Conservation (phyloP, 352 stramenopile genomes). For the Pythium rishiriense region DNA sequence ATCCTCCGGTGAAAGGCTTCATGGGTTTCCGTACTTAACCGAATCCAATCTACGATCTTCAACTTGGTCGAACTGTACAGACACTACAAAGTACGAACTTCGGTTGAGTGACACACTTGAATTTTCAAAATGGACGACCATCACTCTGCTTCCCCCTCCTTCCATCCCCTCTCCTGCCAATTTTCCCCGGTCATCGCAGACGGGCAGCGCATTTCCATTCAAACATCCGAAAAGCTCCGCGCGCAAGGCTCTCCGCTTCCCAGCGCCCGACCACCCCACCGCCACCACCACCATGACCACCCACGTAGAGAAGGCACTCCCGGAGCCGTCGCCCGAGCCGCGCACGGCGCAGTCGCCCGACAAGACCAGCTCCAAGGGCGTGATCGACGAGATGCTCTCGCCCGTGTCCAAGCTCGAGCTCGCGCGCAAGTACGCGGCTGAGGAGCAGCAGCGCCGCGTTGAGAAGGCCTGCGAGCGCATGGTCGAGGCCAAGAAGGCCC, state of each 20-base stretch:
- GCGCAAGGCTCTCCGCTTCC: not conserved
- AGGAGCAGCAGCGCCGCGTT: slow-evolving; percentile 75
- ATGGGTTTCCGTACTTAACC: slow-evolving; percentile 23
- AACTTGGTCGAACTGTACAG: not conserved
- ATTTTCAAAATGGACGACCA: slow-evolving; percentile 31
- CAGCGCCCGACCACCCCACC: no score
- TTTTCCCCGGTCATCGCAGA: slow-evolving; percentile 2
- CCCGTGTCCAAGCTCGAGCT: slow-evolving; percentile 77
- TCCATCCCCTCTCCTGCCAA: slow-evolving; percentile 3
- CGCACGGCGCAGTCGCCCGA: slow-evolving; percentile 32
- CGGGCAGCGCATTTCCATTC: slow-evolving; percentile 16
- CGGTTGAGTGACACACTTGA: slow-evolving; percentile 31
- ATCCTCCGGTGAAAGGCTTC: not conserved
- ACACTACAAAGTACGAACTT: slow-evolving; percentile 16
- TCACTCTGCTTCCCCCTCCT: slow-evolving; percentile 16
- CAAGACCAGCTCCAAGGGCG: slow-evolving; percentile 26
- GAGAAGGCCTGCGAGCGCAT: slow-evolving; percentile 59
- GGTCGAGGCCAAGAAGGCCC: slow-evolving; percentile 48
- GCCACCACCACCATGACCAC: slow-evolving; percentile 45
- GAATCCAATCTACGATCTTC: slow-evolving; percentile 5
- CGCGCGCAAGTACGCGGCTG: slow-evolving; percentile 50
- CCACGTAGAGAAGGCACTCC: slow-evolving; percentile 41
- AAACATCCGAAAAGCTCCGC: slow-evolving; percentile 18
- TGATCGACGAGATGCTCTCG: slow-evolving; percentile 55
- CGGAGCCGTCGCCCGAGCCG: slow-evolving; percentile 17